A percentile compares a stretch with the other conserved stretches of the same genome.
Conservation (phyloP, 306 rosid species). For the Cucurbita pepo region DNA sequence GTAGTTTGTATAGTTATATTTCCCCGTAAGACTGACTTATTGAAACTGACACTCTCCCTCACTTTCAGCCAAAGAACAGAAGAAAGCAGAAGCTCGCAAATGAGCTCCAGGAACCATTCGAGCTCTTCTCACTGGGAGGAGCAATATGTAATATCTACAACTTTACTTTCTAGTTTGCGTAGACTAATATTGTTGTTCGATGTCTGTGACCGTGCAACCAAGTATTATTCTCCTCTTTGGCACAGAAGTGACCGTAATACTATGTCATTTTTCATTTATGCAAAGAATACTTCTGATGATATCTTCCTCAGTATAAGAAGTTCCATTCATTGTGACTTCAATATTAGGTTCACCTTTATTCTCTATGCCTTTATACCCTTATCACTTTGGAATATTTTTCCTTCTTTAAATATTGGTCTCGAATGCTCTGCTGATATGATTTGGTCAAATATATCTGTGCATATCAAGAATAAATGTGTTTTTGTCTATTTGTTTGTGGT, state of each 20-base stretch:
- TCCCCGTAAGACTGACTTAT: not conserved
- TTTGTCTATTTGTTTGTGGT: not conserved
- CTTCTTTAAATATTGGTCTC: not conserved
- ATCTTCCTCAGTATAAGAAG: not conserved
- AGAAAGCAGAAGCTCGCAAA: conserved; percentile 61
- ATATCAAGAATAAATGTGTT: not conserved
- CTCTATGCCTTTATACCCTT: conserved; percentile 5
- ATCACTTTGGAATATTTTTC: conserved; percentile 1
- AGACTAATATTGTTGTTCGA: conserved; percentile 2
- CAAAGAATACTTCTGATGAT: not conserved
- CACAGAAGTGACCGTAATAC: conserved; percentile 4
- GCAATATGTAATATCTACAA: conserved; percentile 13
- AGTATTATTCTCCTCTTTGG: not conserved
- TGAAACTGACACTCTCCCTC: not conserved
- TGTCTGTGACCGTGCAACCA: conserved; percentile 14
- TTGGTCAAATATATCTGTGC: not conserved
- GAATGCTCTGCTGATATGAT: not conserved
- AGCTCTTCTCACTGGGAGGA: conserved; percentile 12
- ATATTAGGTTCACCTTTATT: conserved; percentile 5
- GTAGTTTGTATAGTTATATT: not conserved
- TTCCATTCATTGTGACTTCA: not conserved
- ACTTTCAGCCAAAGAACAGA: conserved; percentile 64
- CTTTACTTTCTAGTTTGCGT: not conserved
- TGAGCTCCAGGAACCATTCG: conserved; percentile 12
- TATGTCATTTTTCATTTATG: not conserved